Evolutionary conservation across 805 yeast species (phyloP), one percentile per base, ranked within the genome.

Genomic region (Pichia heedii): DNA sequence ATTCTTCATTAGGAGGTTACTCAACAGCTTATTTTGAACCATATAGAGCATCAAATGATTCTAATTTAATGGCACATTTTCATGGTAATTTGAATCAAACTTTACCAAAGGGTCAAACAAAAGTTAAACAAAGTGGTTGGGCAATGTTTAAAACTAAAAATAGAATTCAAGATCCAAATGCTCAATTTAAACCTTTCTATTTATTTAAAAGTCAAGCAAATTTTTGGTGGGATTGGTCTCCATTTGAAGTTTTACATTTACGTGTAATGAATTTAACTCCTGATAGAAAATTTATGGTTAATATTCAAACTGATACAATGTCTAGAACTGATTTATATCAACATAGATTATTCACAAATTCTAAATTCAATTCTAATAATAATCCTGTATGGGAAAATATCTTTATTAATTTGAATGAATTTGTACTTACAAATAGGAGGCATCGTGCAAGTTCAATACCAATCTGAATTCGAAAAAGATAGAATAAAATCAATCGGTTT

Each of bases 391-490:
- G 95, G 95, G 93, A 86, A 57, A 81, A 87, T 2, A 87, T 85
- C 13, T 75, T 81, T 24, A 78, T 86, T 29, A 87, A 93, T 37
- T 66, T 86, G 40, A 74, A 77, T 50, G 88, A 82, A 56, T 84
- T 86, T 61, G 88, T 86, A 41, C 70, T 85, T 62, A 86, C 95
- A 20, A 84, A 84, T 58, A 78, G 83, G 84, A 70, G 95, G 95
- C n/a, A 49, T 46, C 37, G 52, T 65, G 15, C 69, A 72, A 36
- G 71, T 74, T 35, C 82, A 77, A 60, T 70, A 69, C 42, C 79
- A 77, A 52, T 67, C 68, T 41, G 69, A 67, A 27, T 66, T 85
- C 58, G 82, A 84, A 57, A 76, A 74, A 53, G 68, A 74, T 19
- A 75, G 76, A 49, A 76, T 85, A 41, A 77, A 79, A 53, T 80